Conservation (phyloP, 2,329 filamentous ascomycete species). For the Macrophomina phaseolina region DNA sequence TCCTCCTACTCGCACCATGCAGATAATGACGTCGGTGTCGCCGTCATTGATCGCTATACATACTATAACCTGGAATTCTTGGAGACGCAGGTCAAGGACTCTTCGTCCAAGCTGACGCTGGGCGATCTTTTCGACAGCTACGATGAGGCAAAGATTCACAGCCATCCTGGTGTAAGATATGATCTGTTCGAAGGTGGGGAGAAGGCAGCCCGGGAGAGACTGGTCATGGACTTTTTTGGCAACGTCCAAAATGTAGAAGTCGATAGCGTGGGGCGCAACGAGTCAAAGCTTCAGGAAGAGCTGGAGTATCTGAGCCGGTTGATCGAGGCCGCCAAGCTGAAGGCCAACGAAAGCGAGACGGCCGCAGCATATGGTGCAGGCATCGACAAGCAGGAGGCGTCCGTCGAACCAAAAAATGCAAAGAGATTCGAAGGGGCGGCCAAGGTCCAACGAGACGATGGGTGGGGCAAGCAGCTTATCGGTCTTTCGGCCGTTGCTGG, state of each 20-base stretch:
- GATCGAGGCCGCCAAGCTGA: constrained; percentile 59
- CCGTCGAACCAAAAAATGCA: constrained; percentile 28
- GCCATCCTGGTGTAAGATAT: constrained; percentile 87
- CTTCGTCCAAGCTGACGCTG: constrained; percentile 85
- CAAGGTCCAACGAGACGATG: constrained; percentile 43
- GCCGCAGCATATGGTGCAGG: constrained; percentile 33
- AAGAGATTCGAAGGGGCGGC: constrained; percentile 40
- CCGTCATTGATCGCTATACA: constrained; percentile 97
- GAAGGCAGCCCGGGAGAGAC: constrained; percentile 73
- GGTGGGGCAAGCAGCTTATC: constrained; percentile 48
- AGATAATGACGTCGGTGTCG: constrained; percentile 96
- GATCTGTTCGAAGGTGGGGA: constrained; percentile 92
- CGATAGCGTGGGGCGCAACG: constrained; percentile 59
- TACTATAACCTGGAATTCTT: constrained; percentile 99
- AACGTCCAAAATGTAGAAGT: constrained; percentile 98
- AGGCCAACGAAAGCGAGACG: constrained; percentile 41
- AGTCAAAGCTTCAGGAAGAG: constrained; percentile 66
- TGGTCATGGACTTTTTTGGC: constrained; percentile 96
- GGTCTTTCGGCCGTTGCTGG: constrained; percentile 48
- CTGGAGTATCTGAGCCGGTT: constrained; percentile 72
- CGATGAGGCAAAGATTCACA: constrained; percentile 93
- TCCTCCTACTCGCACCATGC: constrained; percentile 98
- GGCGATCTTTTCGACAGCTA: constrained; percentile 97
- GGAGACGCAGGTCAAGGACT: constrained; percentile 84
- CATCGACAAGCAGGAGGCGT: constrained; percentile 30